phyloP scores from a whole-genome alignment of 176 grass and related monocot species.

The Dactylis glomerata region DNA sequence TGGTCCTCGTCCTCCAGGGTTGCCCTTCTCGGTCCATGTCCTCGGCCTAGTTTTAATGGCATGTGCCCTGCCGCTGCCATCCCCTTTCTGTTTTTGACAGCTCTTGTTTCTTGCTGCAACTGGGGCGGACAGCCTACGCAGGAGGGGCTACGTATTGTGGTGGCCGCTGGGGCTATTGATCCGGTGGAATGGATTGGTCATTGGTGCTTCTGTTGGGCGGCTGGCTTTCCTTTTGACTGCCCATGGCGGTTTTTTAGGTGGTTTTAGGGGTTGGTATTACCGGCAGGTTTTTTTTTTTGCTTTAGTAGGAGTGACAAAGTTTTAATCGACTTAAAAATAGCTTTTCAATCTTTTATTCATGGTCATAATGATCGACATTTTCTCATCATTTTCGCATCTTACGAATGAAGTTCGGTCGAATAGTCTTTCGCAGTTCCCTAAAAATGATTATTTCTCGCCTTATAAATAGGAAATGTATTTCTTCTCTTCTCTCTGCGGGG shows the following conservation, averaged over 20 bases:
- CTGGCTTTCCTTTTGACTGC: not conserved
- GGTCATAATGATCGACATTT: not conserved
- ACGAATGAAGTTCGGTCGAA: not conserved
- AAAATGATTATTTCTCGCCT: not conserved
- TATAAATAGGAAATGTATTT: not conserved
- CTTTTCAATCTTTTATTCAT: not conserved
- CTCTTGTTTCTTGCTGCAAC: constrained; percentile 24
- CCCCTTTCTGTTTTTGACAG: constrained; percentile 4
- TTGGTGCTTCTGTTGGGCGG: not conserved
- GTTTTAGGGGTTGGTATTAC: not conserved
- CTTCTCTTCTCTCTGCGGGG: not conserved
- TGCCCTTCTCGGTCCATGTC: constrained; percentile 42
- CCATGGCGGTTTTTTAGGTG: not conserved
- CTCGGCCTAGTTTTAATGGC: not conserved
- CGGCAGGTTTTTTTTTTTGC: not conserved
- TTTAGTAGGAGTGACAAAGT: not conserved
- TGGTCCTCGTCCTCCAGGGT: constrained; percentile 37
- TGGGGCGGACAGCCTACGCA: not conserved
- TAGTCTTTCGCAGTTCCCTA: not conserved
- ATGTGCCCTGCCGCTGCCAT: constrained; percentile 17
- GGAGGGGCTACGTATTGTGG: not conserved
- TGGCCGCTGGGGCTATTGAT: not conserved
- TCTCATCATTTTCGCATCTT: not conserved
- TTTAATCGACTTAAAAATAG: not conserved
- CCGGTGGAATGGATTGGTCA: not conserved